Base-by-base conservation (phyloP, 2,329 filamentous ascomycete genomes). In the Cercospora berteroae region DNA sequence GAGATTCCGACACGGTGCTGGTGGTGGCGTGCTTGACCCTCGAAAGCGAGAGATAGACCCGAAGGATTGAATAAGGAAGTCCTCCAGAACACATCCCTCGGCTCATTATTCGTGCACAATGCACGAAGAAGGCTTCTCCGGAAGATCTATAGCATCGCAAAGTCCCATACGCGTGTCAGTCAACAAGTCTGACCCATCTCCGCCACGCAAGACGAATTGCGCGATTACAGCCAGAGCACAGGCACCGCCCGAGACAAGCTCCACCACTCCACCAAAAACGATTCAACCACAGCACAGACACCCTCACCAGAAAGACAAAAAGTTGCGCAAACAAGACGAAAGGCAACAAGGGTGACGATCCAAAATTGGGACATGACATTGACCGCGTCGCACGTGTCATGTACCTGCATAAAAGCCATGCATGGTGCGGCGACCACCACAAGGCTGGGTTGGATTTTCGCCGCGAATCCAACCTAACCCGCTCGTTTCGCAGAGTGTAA, bases 281-380 rank as follows among this genome's bases (percentile, higher is more conserved):
- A 62, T 52, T 62, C 60, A 62, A 62, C 60, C 60, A 62, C 60
- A 62, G 60, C 58, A 60, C 36, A 60, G 58, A 60, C 52, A 16
- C 48, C 16, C 36, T 39, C 36, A 39, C 36, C n/a, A n/a, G 36
- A 39, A 39, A 39, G 36, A 39, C 36, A 39, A 39, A n/a, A 18
- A n/a, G 25, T 57, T 57, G 52, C 52, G 52, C 52, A 57, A 57
- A 57, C 52, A 33, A 27, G 52, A 31, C 23, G 23, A 27, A 27
- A 29, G 52, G 23, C 9, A 31, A 56, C 25, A 29, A 55, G 52
- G 27, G 23, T 20, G 44, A 48, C 44, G 44, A 48, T 48, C 44
- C 44, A 50, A 25, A 50, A 50, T 50, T 50, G 44, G 44, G 44
- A 50, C 44, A 50, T 25, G 44, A 50, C 44, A 50, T 25, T 50